Conservation (phyloP, 2,329 filamentous ascomycete species). For the Ciborinia camelliae region DNA sequence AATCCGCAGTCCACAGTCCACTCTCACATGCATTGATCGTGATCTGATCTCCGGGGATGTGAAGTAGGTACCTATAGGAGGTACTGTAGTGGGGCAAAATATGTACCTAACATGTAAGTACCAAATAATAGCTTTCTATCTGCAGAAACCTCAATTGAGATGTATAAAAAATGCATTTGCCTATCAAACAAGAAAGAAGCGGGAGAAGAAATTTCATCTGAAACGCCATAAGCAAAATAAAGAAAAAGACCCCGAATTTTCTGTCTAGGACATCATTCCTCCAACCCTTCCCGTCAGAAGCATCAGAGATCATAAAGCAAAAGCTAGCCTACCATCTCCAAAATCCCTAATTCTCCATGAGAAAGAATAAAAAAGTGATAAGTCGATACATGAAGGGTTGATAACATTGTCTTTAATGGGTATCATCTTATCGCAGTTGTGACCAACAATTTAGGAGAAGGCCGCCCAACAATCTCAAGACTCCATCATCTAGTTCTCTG, state of each 20-base stretch:
- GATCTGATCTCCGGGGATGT: not conserved
- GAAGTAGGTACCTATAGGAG: too few species aligned
- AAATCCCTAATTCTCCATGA: constrained; percentile 14
- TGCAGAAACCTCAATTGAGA: not conserved
- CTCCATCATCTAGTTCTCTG: constrained; percentile 32
- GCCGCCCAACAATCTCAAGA: constrained; percentile 31
- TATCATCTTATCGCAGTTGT: constrained; percentile 33
- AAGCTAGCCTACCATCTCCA: constrained; percentile 14
- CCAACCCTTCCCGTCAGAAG: constrained; percentile 2
- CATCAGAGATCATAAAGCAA: constrained; percentile 12
- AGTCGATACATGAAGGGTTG: constrained; percentile 34
- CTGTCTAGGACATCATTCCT: constrained; percentile 3
- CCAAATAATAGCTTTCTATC: not conserved
- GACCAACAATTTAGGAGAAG: constrained; percentile 28
- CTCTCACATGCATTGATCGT: constrained; percentile 2
- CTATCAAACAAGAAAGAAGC: not conserved
- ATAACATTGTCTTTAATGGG: constrained; percentile 32
- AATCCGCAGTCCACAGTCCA: too few species aligned
- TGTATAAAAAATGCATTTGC: not conserved
- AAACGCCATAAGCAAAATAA: constrained; percentile 1
- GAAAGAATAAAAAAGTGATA: constrained; percentile 23
- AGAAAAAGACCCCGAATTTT: not conserved
- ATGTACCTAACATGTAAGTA: not conserved
- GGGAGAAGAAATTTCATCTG: not conserved
- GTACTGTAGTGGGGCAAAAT: not conserved